Conservation (phyloP, 129 eudicot genomes). For the Flaveria trinervia region DNA sequence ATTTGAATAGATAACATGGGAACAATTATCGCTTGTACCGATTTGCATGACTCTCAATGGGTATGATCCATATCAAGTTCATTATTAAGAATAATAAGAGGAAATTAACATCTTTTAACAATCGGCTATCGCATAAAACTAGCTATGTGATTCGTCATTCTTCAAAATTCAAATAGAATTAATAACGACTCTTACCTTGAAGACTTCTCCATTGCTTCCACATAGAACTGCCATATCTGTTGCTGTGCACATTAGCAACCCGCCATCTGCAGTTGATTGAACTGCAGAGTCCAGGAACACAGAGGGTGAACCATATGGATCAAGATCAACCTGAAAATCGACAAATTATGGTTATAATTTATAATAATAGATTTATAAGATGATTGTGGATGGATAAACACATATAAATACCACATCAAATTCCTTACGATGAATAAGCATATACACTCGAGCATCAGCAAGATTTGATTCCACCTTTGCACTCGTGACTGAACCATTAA, state of each 20-base stretch:
- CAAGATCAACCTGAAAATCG: constrained; percentile 86
- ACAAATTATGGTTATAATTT: background rate
- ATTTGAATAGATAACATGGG: constrained; percentile 89
- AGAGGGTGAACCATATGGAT: constrained; percentile 96
- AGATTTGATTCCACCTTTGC: constrained; percentile 89
- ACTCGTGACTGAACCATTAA: constrained; percentile 78
- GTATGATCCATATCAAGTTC: constrained; percentile 79
- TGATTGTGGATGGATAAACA: background rate
- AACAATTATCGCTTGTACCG: constrained; percentile 90
- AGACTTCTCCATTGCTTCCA: constrained; percentile 97
- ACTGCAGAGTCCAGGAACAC: constrained; percentile 93
- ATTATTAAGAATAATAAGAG: constrained; percentile 25
- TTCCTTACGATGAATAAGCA: constrained; percentile 97
- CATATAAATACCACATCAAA: constrained; percentile 78
- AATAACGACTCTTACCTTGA: constrained; percentile 61
- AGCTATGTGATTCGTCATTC: background rate
- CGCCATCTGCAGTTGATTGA: constrained; percentile 92
- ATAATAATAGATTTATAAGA: background rate
- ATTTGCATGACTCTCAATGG: constrained; percentile 97
- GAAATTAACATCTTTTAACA: background rate
- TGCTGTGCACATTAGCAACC: constrained; percentile 94
- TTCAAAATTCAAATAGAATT: background rate
- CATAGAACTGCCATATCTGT: constrained; percentile 98
- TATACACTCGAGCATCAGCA: constrained; percentile 95
- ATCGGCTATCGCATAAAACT: background rate